These are phyloP conservation scores for Nadsonia starkeyi-henricii DNA, from an alignment of 1,139 yeast species.

Conservation along the genomic window DNA sequence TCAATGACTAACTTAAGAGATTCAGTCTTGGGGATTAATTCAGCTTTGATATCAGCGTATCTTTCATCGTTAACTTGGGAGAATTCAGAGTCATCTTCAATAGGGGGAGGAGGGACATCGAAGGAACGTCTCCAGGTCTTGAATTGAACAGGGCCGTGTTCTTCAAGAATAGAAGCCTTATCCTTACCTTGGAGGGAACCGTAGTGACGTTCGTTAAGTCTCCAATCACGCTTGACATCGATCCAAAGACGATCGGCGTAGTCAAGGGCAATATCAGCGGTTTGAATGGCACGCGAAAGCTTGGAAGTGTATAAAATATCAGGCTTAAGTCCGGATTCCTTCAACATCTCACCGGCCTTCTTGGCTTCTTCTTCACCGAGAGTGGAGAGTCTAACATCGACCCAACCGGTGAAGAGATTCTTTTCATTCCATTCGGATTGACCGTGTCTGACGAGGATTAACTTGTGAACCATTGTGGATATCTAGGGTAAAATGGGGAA, in stretches of 20 bases:
- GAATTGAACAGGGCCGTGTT: slow-evolving; percentile 87
- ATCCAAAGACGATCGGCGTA: slow-evolving; percentile 81
- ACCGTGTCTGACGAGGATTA: slow-evolving; percentile 62
- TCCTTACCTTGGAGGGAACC: slow-evolving; percentile 98
- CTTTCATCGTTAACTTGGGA: slow-evolving; percentile 80
- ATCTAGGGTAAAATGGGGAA: background rate
- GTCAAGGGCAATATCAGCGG: slow-evolving; percentile 90
- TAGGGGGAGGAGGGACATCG: slow-evolving; percentile 91
- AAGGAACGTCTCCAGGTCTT: slow-evolving; percentile 96
- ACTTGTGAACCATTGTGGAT: slow-evolving; percentile 16
- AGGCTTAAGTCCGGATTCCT: slow-evolving; percentile 74
- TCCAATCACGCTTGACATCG: slow-evolving; percentile 93
- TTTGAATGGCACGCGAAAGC: slow-evolving; percentile 92
- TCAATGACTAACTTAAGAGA: slow-evolving; percentile 90
- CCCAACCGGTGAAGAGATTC: slow-evolving; percentile 99
- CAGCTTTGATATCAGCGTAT: slow-evolving; percentile 71
- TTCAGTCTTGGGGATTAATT: slow-evolving; percentile 84
- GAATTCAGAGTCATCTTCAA: slow-evolving; percentile 63
- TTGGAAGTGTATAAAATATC: slow-evolving; percentile 86
- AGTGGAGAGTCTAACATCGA: slow-evolving; percentile 77
- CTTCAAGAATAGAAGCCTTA: slow-evolving; percentile 82
- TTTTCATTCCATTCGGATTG: slow-evolving; percentile 98
- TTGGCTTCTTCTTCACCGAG: slow-evolving; percentile 82
- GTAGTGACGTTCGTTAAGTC: slow-evolving; percentile 97
- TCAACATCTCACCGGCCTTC: slow-evolving; percentile 86